Evolutionary conservation across 2,329 filamentous ascomycete genomes (phyloP).

Genomic region (Pestalotiopsis sp.): DNA sequence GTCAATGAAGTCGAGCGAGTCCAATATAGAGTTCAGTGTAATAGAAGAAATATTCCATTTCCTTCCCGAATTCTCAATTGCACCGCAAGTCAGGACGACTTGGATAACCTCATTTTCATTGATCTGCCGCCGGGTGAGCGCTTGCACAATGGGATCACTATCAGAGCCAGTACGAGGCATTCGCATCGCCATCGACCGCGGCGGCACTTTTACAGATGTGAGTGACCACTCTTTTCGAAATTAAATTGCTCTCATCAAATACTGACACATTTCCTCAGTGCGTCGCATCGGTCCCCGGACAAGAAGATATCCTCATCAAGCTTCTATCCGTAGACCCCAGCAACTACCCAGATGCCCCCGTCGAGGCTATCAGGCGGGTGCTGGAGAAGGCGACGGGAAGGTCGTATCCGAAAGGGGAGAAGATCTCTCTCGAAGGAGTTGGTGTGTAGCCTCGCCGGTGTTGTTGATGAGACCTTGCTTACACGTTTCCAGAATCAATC

Average conservation of each 20-base stretch:
- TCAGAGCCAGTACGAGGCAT: slow-evolving; percentile 1
- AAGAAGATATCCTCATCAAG: slow-evolving; percentile 73
- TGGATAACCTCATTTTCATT: too few relatives aligned
- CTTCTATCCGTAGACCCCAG: slow-evolving; percentile 73
- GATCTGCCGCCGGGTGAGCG: background rate
- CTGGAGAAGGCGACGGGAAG: slow-evolving; percentile 62
- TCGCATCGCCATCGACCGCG: slow-evolving; percentile 15
- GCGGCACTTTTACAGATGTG: slow-evolving; percentile 24
- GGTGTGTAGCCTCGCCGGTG: slow-evolving; percentile 25
- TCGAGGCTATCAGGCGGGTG: slow-evolving; percentile 71
- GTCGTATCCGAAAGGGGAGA: slow-evolving; percentile 48
- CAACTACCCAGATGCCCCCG: slow-evolving; percentile 72
- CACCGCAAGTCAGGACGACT: too few relatives aligned
- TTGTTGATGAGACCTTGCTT: background rate
- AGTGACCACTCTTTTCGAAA: background rate
- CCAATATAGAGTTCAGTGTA: too few relatives aligned
- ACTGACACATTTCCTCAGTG: background rate
- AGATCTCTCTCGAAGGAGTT: slow-evolving; percentile 35
- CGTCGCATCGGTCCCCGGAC: slow-evolving; percentile 65
- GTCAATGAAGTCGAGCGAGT: too few relatives aligned
- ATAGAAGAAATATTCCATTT: too few relatives aligned
- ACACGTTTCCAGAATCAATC: slow-evolving; percentile 26
- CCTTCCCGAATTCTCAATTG: too few relatives aligned
- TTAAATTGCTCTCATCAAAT: background rate
- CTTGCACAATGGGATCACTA: background rate